These are phyloP conservation scores for Bryum argenteum DNA, from an alignment of 225 moss, liverwort and hornwort genomes.

Conservation along the genomic window DNA sequence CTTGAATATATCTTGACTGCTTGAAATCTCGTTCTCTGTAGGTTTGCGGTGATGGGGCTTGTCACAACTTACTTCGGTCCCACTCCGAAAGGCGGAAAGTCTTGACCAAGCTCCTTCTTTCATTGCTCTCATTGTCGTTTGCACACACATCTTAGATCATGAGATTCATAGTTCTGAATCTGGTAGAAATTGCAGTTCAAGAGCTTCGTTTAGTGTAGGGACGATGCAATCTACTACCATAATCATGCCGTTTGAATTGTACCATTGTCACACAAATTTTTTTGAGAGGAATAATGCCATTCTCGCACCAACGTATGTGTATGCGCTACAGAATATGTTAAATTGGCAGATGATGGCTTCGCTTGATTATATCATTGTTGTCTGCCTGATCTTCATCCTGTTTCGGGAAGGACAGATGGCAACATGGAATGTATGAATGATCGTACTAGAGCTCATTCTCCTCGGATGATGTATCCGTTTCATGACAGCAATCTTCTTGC, in stretches of 20 bases:
- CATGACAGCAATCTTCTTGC: conserved; percentile 4
- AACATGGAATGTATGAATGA: neutral
- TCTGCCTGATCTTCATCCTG: conserved; percentile 10
- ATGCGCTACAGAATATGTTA: neutral
- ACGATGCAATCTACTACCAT: conserved; percentile 1
- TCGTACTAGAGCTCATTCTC: conserved; percentile 12
- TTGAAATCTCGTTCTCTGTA: conserved; percentile 27
- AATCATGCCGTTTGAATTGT: conserved; percentile 20
- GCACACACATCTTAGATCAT: neutral
- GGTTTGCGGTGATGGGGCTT: conserved; percentile 92
- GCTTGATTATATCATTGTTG: neutral
- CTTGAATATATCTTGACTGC: conserved; percentile 15
- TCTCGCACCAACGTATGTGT: neutral
- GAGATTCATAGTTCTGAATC: conserved; percentile 10
- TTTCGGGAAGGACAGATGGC: neutral
- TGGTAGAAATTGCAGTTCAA: conserved; percentile 9
- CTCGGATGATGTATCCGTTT: neutral
- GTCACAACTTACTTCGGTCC: conserved; percentile 79
- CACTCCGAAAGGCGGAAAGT: conserved; percentile 36
- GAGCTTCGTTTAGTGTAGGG: conserved; percentile 16
- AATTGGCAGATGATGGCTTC: neutral
- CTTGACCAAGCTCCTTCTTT: conserved; percentile 1
- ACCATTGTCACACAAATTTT: conserved; percentile 9
- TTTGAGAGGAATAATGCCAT: neutral
- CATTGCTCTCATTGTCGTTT: no score